These are phyloP conservation scores for Phytophthora syringae DNA, from an alignment of 352 stramenopile species.

Conservation along the genomic window DNA sequence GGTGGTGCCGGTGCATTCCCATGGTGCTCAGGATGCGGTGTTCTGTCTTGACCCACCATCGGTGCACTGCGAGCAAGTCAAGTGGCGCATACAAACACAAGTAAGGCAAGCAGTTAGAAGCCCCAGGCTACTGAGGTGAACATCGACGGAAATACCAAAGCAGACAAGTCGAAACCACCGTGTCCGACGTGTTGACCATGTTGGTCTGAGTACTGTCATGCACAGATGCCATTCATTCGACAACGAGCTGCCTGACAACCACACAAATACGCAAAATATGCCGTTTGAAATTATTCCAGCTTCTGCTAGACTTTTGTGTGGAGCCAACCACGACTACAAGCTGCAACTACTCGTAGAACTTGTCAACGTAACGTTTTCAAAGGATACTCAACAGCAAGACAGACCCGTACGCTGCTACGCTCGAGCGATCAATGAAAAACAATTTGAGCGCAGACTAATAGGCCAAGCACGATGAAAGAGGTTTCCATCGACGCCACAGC, in stretches of 20 bases:
- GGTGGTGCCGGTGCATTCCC: constrained; percentile 7
- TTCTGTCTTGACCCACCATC: constrained; percentile 26
- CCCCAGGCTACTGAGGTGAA: neutral
- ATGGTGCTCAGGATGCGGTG: constrained; percentile 3
- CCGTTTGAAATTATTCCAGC: too few species aligned
- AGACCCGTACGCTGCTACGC: too few species aligned
- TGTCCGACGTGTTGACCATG: too few species aligned
- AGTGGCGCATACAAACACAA: constrained; percentile 1
- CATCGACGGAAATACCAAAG: constrained; percentile 4
- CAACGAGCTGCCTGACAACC: too few species aligned
- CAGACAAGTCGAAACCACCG: constrained; percentile 10
- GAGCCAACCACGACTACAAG: too few species aligned
- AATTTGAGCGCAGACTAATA: neutral
- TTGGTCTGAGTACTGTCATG: neutral
- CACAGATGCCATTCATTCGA: too few species aligned
- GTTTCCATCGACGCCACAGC: neutral
- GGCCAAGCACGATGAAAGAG: neutral
- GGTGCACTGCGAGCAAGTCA: neutral
- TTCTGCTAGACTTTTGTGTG: too few species aligned
- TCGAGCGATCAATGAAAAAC: neutral
- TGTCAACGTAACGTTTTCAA: too few species aligned
- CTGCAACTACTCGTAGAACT: too few species aligned
- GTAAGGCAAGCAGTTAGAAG: neutral
- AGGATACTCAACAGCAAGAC: too few species aligned
- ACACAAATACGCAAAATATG: too few species aligned